Conservation (phyloP, 306 rosid genomes). For the Ormosia semicastrata region DNA sequence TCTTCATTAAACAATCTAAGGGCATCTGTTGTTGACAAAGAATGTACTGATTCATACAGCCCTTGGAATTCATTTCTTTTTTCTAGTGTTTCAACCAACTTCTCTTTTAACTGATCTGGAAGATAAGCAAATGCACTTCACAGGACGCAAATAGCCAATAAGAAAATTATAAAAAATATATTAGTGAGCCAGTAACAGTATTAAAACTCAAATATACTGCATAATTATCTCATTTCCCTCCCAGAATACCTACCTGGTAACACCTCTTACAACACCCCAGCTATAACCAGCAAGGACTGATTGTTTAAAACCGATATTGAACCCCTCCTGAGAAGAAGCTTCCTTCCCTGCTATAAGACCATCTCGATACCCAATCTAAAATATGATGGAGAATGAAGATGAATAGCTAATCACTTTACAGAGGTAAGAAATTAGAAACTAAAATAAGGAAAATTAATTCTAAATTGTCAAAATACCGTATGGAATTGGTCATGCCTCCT, state of each 20-base stretch:
- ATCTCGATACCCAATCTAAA: constrained; percentile 79
- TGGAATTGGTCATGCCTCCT: constrained; percentile 69
- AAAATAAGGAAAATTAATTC: background rate
- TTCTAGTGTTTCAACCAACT: constrained; percentile 48
- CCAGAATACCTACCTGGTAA: constrained; percentile 69
- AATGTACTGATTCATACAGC: constrained; percentile 61
- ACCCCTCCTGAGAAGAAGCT: constrained; percentile 84
- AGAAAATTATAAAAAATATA: background rate
- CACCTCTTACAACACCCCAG: constrained; percentile 84
- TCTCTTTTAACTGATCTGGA: constrained; percentile 63
- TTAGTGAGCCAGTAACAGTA: background rate
- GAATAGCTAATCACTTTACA: background rate
- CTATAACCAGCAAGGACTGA: constrained; percentile 58
- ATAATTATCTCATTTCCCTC: background rate
- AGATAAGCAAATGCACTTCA: constrained; percentile 71
- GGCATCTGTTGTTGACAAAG: constrained; percentile 67
- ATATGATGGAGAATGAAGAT: background rate
- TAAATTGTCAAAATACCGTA: constrained; percentile 42
- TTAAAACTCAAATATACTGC: background rate
- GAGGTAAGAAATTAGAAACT: background rate
- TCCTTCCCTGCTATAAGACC: constrained; percentile 80
- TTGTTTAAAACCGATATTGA: constrained; percentile 71
- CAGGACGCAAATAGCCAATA: constrained; percentile 21
- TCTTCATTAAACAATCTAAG: constrained; percentile 55
- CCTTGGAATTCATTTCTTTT: constrained; percentile 51